Percentiles rank a stretch among this genome's conserved stretches.
These are phyloP conservation scores for Microstegium vimineum DNA, from an alignment of 176 grass and related monocot genomes.

Conservation along the genomic window DNA sequence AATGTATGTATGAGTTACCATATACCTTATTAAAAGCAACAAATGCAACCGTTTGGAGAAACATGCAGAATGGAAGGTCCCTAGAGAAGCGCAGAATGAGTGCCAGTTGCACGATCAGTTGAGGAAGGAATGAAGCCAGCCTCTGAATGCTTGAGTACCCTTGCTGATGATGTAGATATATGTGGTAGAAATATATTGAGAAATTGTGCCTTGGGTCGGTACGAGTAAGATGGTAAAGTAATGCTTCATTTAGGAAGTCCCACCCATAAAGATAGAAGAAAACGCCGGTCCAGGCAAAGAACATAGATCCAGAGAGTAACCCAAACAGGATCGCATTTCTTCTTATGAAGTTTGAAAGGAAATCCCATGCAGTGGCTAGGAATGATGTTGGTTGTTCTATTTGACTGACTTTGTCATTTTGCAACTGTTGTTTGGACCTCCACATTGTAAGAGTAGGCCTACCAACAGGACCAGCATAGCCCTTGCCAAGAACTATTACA, in stretches of 20 bases:
- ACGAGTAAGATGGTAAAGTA: slow-evolving; percentile 89
- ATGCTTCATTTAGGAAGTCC: slow-evolving; percentile 92
- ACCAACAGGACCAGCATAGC: slow-evolving; percentile 24
- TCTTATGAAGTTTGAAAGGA: slow-evolving; percentile 48
- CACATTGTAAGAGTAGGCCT: slow-evolving; percentile 54
- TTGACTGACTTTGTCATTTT: slow-evolving; percentile 13
- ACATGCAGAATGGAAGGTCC: slow-evolving; percentile 90
- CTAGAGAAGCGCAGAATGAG: slow-evolving; percentile 52
- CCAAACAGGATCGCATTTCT: slow-evolving; percentile 62
- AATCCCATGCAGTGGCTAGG: slow-evolving; percentile 22
- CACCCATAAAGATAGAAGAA: slow-evolving; percentile 91
- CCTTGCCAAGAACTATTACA: slow-evolving; percentile 67
- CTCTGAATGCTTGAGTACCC: slow-evolving; percentile 74
- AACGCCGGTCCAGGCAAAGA: slow-evolving; percentile 61
- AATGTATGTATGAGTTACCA: not conserved
- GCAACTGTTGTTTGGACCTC: slow-evolving; percentile 37
- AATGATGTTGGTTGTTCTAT: slow-evolving; percentile 26
- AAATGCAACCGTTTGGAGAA: slow-evolving; percentile 89
- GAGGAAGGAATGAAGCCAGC: slow-evolving; percentile 82
- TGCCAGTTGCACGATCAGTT: slow-evolving; percentile 77
- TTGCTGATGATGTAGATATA: slow-evolving; percentile 90
- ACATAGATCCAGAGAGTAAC: slow-evolving; percentile 72
- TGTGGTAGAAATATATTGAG: slow-evolving; percentile 92
- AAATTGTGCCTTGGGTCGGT: slow-evolving; percentile 96
- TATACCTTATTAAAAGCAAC: slow-evolving; percentile 96